Conservation (phyloP, 495 filamentous ascomycete species). For the Xylaria cubensis region DNA sequence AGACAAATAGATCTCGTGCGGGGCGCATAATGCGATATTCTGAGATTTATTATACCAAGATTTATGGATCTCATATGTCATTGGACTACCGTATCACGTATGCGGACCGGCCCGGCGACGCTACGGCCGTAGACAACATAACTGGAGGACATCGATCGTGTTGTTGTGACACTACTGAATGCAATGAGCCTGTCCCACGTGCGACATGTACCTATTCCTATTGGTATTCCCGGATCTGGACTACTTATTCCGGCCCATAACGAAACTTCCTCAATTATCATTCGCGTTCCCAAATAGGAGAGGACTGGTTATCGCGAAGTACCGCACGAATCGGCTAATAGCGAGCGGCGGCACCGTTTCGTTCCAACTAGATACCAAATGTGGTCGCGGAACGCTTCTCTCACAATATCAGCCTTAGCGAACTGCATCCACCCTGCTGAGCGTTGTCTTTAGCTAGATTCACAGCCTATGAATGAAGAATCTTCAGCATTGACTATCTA, state of each 20-base stretch:
- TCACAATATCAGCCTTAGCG: conserved; percentile 81
- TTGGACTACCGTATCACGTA: conserved; percentile 59
- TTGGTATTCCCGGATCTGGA: conserved; percentile 48
- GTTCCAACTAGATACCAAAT: conserved; percentile 79
- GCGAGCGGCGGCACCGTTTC: conserved; percentile 74
- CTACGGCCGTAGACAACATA: conserved; percentile 71
- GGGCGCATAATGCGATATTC: background rate
- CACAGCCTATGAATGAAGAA: conserved; percentile 73
- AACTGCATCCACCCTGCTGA: conserved; percentile 72
- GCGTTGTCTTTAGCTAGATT: conserved; percentile 71
- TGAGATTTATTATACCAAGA: background rate
- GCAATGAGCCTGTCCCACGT: conserved; percentile 79
- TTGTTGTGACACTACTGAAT: conserved; percentile 67
- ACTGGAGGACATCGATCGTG: conserved; percentile 40
- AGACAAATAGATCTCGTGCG: background rate
- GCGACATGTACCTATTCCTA: conserved; percentile 45
- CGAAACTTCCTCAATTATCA: background rate
- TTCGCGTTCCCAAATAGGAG: background rate
- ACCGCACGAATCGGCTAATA: conserved; percentile 80
- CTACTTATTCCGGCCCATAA: background rate
- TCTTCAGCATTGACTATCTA: conserved; percentile 61
- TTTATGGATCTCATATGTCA: background rate
- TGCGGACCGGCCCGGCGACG: conserved; percentile 82
- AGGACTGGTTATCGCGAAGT: conserved; percentile 69
- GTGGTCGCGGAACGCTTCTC: conserved; percentile 71